A percentile compares a stretch with the other conserved stretches of the same genome.
Conservation (phyloP, 768 basidiomycete genomes). For the Mycena rebaudengoi region DNA sequence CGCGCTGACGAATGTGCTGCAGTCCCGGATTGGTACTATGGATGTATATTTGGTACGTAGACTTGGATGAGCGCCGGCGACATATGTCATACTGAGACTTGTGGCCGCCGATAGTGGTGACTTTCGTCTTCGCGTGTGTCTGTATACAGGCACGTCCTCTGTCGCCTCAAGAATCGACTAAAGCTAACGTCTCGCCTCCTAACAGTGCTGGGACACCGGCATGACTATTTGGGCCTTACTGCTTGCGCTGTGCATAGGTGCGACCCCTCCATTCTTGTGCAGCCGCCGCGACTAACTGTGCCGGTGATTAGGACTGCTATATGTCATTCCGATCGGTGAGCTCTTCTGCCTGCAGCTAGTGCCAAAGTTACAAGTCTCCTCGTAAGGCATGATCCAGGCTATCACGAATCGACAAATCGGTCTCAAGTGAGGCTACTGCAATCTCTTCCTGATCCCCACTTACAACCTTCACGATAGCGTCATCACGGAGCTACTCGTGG, state of each 20-base stretch:
- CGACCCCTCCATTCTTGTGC: slow-evolving; percentile 17
- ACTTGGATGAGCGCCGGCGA: not conserved
- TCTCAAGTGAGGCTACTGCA: slow-evolving; percentile 48
- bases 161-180: no score
- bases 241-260: slow-evolving; percentile 57
- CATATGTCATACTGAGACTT: not conserved
- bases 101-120: slow-evolving; percentile 42
- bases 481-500: slow-evolving; percentile 78
- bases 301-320: slow-evolving; percentile 50
- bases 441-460: not conserved
- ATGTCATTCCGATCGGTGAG: slow-evolving; percentile 76
- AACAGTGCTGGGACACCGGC: slow-evolving; percentile 71
- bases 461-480: slow-evolving; percentile 49
- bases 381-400: slow-evolving; percentile 72
- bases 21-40: slow-evolving; percentile 75
- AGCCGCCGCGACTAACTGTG: not conserved
- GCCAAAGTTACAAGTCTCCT: not conserved
- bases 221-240: slow-evolving; percentile 77
- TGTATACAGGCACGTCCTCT: no score
- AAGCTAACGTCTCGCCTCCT: no score
- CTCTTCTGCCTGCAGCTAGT: slow-evolving; percentile 16
- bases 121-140: slow-evolving; percentile 68
- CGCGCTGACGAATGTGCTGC: not conserved
- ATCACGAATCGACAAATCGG: slow-evolving; percentile 80
- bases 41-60: slow-evolving; percentile 52